phyloP scores from a whole-genome alignment of 1,284 basidiomycete species.

The Pterula multifida region DNA sequence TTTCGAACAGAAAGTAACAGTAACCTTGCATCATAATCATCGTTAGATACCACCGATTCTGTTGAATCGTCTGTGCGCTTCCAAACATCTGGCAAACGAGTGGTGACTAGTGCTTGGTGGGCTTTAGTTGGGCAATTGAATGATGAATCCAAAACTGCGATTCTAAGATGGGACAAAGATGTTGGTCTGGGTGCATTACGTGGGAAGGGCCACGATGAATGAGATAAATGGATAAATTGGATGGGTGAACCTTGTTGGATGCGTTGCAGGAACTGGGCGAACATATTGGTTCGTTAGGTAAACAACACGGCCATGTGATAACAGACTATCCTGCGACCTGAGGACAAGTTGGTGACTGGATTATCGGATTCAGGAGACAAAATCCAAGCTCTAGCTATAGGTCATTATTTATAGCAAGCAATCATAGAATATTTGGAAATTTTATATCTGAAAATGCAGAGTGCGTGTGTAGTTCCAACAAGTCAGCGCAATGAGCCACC shows the following conservation, averaged over 20 bases:
- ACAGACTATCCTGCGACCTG: no score
- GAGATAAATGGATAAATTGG: slow-evolving; percentile 42
- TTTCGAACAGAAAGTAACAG: slow-evolving; percentile 83
- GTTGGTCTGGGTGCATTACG: slow-evolving; percentile 12
- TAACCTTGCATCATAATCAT: slow-evolving; percentile 63
- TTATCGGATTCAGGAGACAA: no score
- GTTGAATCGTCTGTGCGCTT: neutral
- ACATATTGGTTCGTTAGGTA: no score
- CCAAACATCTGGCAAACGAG: slow-evolving; percentile 19
- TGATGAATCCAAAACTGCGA: slow-evolving; percentile 79
- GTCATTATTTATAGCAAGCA: no score
- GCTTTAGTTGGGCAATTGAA: slow-evolving; percentile 92
- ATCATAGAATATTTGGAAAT: no score
- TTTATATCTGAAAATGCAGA: no score
- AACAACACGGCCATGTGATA: no score
- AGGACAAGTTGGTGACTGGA: no score
- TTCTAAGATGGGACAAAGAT: slow-evolving; percentile 21
- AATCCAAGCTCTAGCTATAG: no score
- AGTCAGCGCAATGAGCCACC: no score
- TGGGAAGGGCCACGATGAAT: slow-evolving; percentile 43
- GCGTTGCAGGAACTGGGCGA: slow-evolving; percentile 25
- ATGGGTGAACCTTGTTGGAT: slow-evolving; percentile 32
- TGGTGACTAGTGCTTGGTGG: slow-evolving; percentile 68
- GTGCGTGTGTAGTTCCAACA: no score
- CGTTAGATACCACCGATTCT: slow-evolving; percentile 5